Evolutionary conservation across 345 rosid species (phyloP).

Genomic region (Citrus unshiu): DNA sequence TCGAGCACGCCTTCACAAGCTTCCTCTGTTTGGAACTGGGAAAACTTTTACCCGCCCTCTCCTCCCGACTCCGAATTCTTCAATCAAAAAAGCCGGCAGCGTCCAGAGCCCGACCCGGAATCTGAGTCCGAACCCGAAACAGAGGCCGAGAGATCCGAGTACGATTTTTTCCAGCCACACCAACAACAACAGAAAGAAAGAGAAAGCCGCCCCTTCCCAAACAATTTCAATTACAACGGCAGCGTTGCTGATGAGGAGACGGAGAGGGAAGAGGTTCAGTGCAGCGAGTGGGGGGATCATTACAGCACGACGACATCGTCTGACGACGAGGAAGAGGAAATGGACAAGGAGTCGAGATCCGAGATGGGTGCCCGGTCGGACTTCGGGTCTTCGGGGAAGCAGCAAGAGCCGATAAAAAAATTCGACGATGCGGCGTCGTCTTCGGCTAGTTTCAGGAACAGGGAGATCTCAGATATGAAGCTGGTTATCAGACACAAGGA

Average conservation of each 20-base stretch:
- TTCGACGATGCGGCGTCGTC: conserved; percentile 46
- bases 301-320: conserved; percentile 64
- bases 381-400: conserved; percentile 48
- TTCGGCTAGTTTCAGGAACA: conserved; percentile 47
- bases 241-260: conserved; percentile 45
- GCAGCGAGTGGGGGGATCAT: conserved; percentile 94
- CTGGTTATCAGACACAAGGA: conserved; percentile 92
- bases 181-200: conserved; percentile 7
- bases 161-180: conserved; percentile 46
- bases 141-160: conserved; percentile 66
- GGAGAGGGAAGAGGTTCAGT: conserved; percentile 93
- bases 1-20: conserved; percentile 79
- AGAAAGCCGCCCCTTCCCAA: conserved; percentile 16
- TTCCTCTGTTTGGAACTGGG: conserved; percentile 98
- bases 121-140: conserved; percentile 22
- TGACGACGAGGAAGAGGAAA: conserved; percentile 38
- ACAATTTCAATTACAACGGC: background rate
- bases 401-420: conserved; percentile 24
- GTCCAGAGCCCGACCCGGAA: conserved; percentile 22
- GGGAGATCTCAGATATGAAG: conserved; percentile 59
- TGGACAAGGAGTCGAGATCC: conserved; percentile 57
- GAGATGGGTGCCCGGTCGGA: conserved; percentile 64
- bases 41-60: conserved; percentile 87
- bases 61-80: conserved; percentile 94
- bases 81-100: conserved; percentile 38